These are phyloP conservation scores for Acacia melanoxylon DNA, from an alignment of 306 rosid species.

Conservation along the genomic window DNA sequence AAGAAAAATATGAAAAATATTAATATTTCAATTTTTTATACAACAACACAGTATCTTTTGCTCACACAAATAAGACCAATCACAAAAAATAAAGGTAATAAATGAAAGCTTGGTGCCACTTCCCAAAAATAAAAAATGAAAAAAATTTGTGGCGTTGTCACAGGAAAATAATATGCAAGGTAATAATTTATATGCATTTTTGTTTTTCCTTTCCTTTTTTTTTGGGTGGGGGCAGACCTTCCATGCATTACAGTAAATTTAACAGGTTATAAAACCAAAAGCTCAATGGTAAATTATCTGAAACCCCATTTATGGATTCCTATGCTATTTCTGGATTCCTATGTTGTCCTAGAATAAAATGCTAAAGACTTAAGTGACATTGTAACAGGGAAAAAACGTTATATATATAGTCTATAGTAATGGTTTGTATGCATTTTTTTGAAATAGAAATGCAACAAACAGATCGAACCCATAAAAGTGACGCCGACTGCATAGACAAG, in stretches of 20 bases:
- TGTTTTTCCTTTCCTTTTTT: too few relatives aligned
- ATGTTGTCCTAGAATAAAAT: background rate
- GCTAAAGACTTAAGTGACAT: background rate
- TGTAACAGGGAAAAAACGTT: background rate
- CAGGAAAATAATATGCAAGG: too few relatives aligned
- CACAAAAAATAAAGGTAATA: too few relatives aligned
- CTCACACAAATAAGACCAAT: background rate
- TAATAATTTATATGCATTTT: too few relatives aligned
- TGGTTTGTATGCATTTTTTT: too few relatives aligned
- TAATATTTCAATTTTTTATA: background rate
- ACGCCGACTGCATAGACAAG: too few relatives aligned
- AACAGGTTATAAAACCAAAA: too few relatives aligned
- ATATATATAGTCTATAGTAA: background rate
- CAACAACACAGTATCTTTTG: background rate
- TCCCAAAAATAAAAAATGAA: background rate
- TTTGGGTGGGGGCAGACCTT: too few relatives aligned
- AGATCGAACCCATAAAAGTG: too few relatives aligned
- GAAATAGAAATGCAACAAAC: too few relatives aligned
- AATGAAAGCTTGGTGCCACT: background rate
- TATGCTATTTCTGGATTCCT: background rate
- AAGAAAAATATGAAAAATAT: background rate
- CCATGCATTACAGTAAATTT: too few relatives aligned
- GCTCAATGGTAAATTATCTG: background rate
- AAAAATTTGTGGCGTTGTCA: too few relatives aligned
- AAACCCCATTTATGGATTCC: background rate